A percentile compares a stretch with the other conserved stretches of the same genome.
Evolutionary conservation across 1,284 basidiomycete genomes (phyloP).

Genomic region (Cryptococcus depauperatus): DNA sequence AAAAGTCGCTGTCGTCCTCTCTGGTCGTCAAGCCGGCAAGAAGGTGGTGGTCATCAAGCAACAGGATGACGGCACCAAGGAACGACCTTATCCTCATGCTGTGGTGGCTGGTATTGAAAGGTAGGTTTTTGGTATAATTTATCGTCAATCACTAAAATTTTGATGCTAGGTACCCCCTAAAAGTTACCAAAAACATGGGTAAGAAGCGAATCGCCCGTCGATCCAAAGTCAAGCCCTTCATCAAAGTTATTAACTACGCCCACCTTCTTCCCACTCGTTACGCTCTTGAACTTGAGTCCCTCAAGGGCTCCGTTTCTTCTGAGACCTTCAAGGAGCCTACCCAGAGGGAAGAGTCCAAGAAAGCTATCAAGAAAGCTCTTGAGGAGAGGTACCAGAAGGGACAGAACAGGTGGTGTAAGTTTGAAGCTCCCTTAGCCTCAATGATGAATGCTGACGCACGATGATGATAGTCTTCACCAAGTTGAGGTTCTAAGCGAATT

Average conservation of each 20-base stretch:
- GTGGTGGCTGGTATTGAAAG: slow-evolving; percentile 90
- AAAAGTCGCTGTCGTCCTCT: slow-evolving; percentile 95
- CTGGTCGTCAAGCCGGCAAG: slow-evolving; percentile 96
- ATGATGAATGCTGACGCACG: not conserved
- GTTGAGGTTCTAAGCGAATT: slow-evolving; percentile 28
- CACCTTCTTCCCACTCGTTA: slow-evolving; percentile 97
- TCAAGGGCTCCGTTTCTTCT: slow-evolving; percentile 71
- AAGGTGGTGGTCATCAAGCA: slow-evolving; percentile 93
- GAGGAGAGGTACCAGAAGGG: slow-evolving; percentile 86
- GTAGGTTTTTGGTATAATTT: slow-evolving; percentile 20
- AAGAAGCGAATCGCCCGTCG: slow-evolving; percentile 82
- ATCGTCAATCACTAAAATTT: not conserved
- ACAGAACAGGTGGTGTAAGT: slow-evolving; percentile 80
- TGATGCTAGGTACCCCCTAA: slow-evolving; percentile 67
- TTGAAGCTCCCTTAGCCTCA: not conserved
- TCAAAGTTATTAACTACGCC: slow-evolving; percentile 97
- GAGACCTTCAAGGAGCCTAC: slow-evolving; percentile 95
- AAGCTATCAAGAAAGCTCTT: slow-evolving; percentile 87
- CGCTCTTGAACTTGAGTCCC: slow-evolving; percentile 81
- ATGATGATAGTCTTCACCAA: slow-evolving; percentile 36
- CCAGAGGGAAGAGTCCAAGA: slow-evolving; percentile 87
- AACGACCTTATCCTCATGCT: slow-evolving; percentile 87
- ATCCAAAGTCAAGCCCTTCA: slow-evolving; percentile 96
- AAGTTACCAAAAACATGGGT: slow-evolving; percentile 93
- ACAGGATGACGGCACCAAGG: slow-evolving; percentile 81